A percentile compares a stretch with the other conserved stretches of the same genome.
phyloP scores from a whole-genome alignment of 306 rosid genomes.

The Dicorynia guianensis region DNA sequence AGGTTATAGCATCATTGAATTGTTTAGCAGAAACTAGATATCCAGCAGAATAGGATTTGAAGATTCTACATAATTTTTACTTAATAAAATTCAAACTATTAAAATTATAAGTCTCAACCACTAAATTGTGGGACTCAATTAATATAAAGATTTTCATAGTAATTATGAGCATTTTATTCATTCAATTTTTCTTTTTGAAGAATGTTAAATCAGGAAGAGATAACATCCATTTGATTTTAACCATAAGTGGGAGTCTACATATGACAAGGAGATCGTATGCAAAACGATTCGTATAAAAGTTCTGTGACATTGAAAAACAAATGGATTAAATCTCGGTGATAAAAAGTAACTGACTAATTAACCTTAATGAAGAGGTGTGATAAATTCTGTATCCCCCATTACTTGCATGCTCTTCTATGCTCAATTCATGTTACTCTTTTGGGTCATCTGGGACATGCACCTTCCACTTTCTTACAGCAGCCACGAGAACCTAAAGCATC shows the following conservation, averaged over 20 bases:
- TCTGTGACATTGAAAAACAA: background rate
- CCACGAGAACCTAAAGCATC: slow-evolving; percentile 67
- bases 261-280: background rate
- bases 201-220: no score
- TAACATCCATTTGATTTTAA: no score
- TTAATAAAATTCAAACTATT: no score
- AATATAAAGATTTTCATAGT: no score
- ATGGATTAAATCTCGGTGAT: background rate
- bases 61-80: no score
- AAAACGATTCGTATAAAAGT: slow-evolving; percentile 1
- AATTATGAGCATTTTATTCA: no score
- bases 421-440: slow-evolving; percentile 72
- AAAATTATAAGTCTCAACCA: no score
- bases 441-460: slow-evolving; percentile 58
- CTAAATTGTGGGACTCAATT: no score
- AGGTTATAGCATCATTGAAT: background rate
- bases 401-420: slow-evolving; percentile 51
- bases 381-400: slow-evolving; percentile 53
- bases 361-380: slow-evolving; percentile 64
- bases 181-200: no score
- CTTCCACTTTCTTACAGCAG: slow-evolving; percentile 65
- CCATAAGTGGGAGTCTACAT: no score
- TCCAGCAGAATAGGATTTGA: background rate
- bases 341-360: background rate
- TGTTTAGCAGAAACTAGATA: background rate